Evolutionary conservation across 2,329 filamentous ascomycete genomes (phyloP).

Genomic region (Colletotrichum sidae): DNA sequence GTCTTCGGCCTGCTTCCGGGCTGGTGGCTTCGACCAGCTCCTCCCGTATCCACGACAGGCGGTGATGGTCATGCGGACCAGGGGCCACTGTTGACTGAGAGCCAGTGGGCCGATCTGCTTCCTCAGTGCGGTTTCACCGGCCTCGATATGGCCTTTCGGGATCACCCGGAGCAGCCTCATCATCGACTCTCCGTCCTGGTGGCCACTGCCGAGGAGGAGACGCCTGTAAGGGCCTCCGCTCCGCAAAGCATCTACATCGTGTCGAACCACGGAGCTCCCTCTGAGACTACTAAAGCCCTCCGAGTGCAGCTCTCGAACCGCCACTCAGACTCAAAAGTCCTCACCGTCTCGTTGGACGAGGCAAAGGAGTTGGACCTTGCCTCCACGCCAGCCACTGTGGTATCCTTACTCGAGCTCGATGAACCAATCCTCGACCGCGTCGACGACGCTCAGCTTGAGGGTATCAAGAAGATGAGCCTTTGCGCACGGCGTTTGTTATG

Average conservation of each 20-base stretch:
- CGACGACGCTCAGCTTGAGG: background rate
- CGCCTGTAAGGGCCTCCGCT: background rate
- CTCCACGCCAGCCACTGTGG: background rate
- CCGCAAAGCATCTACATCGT: background rate
- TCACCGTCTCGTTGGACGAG: background rate
- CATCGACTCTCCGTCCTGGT: slow-evolving; percentile 9
- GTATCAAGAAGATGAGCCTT: slow-evolving; percentile 1
- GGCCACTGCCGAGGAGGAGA: background rate
- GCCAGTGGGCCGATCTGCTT: slow-evolving; percentile 40
- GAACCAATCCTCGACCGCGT: background rate
- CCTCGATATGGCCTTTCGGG: slow-evolving; percentile 41
- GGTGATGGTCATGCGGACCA: slow-evolving; percentile 40
- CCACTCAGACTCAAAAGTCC: background rate
- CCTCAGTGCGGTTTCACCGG: slow-evolving; percentile 36
- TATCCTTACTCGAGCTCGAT: slow-evolving; percentile 9
- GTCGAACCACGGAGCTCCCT: background rate
- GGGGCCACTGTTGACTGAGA: slow-evolving; percentile 41
- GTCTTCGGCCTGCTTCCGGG: slow-evolving; percentile 50
- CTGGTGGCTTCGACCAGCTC: slow-evolving; percentile 50
- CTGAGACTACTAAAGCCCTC: slow-evolving; percentile 33
- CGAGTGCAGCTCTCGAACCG: background rate
- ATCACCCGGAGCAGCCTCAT: slow-evolving; percentile 32
- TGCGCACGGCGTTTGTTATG: background rate
- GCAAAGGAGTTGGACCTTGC: background rate
- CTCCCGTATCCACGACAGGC: slow-evolving; percentile 32